Evolutionary conservation across 2,329 filamentous ascomycete species (phyloP), one percentile per base, ranked within the genome.

Genomic region (Aspergillus hortae): DNA sequence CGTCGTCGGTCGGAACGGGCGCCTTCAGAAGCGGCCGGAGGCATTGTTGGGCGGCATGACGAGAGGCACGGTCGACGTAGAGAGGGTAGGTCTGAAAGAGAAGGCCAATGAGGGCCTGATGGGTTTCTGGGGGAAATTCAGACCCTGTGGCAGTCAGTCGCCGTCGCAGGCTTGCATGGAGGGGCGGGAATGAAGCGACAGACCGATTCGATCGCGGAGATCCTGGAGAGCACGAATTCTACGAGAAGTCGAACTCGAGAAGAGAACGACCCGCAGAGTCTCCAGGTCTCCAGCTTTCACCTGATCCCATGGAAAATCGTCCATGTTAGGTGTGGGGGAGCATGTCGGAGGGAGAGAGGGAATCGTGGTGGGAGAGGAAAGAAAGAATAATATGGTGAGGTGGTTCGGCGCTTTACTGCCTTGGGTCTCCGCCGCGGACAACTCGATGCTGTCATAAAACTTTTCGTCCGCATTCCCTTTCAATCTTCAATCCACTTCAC

Each of bases 51-150:
- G 91, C 90, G 35, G 90, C 90, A 61, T 85, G 81, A 61, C 94
- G 84, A 42, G 94, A 97, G 58, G 83, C 77, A 63, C 92, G 85
- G 74, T 99, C 94, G 71, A 85, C 77, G 72, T 97, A 99, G 61
- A 88, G 84, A 55, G 89, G 83, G 67, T 96, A 91, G 47, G 92
- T 96, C 68, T 85, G 84, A 74, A 97, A 92, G 30, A 99, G 82
- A 32, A 91, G 77, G 55, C 84, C 80, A 57, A 95, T 75, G 48
- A 94, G 70, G 68, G 72, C 61, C 55, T 65, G 62, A 46, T 64
- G 63, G 46, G 57, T 53, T 59, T 69, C 58, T 38, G 62, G 59
- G 27, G 66, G 60, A 45, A 74, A 41, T 49, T 71, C 62, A 44
- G 63, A 59, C 33, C 59, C 72, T 74, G 51, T 32, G n/a, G 27